phyloP scores from a whole-genome alignment of 2,329 filamentous ascomycete species.

The Calonectria leucothoes region DNA sequence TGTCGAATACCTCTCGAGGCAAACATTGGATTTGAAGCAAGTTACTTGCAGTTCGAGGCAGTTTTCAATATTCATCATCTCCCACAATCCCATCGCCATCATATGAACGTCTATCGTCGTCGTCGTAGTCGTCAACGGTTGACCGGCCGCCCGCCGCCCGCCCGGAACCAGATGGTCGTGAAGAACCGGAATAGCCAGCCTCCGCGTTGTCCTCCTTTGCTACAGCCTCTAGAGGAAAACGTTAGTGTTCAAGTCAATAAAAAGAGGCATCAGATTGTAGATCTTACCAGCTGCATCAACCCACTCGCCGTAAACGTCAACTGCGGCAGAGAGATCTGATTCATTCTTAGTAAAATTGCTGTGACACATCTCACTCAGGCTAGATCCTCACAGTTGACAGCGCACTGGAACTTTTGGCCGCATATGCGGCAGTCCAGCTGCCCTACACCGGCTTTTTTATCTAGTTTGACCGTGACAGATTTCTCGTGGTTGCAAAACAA shows the following conservation, averaged over 20 bases:
- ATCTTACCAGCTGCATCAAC: constrained; percentile 82
- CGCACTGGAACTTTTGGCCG: constrained; percentile 92
- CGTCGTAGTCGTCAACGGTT: constrained; percentile 57
- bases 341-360: constrained; percentile 27
- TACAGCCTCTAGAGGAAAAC: constrained; percentile 56
- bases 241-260: constrained; percentile 26
- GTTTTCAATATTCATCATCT: constrained; percentile 65
- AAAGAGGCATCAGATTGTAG: background rate
- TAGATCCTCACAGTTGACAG: constrained; percentile 81
- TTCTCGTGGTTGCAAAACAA: constrained; percentile 99
- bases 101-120: constrained; percentile 65
- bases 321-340: constrained; percentile 85
- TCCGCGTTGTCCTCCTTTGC: constrained; percentile 57
- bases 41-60: constrained; percentile 32
- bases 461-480: constrained; percentile 88
- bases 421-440: constrained; percentile 92
- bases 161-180: constrained; percentile 38
- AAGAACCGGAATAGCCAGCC: constrained; percentile 43
- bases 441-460: constrained; percentile 92
- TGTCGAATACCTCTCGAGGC: constrained; percentile 28
- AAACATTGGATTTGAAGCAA: constrained; percentile 35
- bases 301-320: constrained; percentile 98
- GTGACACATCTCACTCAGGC: constrained; percentile 11
- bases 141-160: constrained; percentile 39
- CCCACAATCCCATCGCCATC: constrained; percentile 64